phyloP scores from a whole-genome alignment of 257 asterid genomes.

The Solanum pimpinellifolium region DNA sequence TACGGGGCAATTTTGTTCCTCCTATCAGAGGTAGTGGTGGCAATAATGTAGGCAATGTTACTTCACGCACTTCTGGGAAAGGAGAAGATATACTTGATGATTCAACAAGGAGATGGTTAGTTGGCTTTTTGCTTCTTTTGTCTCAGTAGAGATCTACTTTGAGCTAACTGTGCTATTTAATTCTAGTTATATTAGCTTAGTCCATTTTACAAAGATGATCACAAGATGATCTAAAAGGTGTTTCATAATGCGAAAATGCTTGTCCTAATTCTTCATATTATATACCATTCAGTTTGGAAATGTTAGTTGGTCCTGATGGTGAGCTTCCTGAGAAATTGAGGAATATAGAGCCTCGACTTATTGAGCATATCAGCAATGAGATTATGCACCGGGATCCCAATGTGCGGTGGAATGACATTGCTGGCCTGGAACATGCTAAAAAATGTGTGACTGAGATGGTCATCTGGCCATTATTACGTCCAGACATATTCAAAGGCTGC shows the following conservation, averaged over 20 bases:
- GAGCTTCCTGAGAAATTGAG: slow-evolving; percentile 95
- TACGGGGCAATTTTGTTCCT: slow-evolving; percentile 88
- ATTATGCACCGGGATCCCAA: slow-evolving; percentile 97
- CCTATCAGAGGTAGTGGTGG: slow-evolving; percentile 84
- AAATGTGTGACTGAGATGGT: slow-evolving; percentile 99
- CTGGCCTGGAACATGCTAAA: slow-evolving; percentile 99
- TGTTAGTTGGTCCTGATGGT: slow-evolving; percentile 91
- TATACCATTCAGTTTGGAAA: slow-evolving; percentile 56
- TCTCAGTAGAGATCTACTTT: background rate
- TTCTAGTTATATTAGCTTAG: background rate
- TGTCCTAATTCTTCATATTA: background rate
- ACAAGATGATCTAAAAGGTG: background rate
- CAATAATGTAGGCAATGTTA: slow-evolving; percentile 42
- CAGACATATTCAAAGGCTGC: slow-evolving; percentile 93
- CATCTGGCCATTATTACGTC: slow-evolving; percentile 95
- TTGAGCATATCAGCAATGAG: slow-evolving; percentile 97
- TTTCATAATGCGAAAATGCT: background rate
- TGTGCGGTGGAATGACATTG: slow-evolving; percentile 98
- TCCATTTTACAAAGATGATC: background rate
- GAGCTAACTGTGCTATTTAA: background rate
- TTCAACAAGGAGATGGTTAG: slow-evolving; percentile 80
- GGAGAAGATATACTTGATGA: slow-evolving; percentile 79
- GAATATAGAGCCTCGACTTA: slow-evolving; percentile 89
- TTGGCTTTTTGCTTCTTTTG: background rate
- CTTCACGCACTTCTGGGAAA: slow-evolving; percentile 64